These are phyloP conservation scores for Penicillium aurantiogriseum DNA, from an alignment of 2,329 filamentous ascomycete species.

Conservation along the genomic window DNA sequence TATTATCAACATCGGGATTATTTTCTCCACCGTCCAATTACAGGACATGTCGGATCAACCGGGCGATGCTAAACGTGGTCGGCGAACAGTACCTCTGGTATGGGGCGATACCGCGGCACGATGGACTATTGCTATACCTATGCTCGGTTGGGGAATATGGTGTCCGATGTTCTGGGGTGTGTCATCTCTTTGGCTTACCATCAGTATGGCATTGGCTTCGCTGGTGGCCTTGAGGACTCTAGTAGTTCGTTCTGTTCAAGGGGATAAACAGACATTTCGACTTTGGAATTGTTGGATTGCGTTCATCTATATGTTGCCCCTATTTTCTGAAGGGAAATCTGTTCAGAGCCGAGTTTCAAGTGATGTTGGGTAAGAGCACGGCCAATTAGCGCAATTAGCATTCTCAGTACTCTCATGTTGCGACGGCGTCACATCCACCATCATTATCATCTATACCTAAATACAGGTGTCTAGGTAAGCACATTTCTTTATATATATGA, in stretches of 20 bases:
- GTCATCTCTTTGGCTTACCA: background rate
- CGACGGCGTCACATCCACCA: background rate
- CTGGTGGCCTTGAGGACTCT: background rate
- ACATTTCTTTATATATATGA: background rate
- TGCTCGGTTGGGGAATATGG: background rate
- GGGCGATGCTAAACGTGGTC: slow-evolving; percentile 26
- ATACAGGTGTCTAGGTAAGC: background rate
- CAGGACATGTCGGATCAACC: slow-evolving; percentile 40
- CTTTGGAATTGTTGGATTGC: slow-evolving; percentile 15
- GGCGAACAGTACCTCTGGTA: slow-evolving; percentile 17
- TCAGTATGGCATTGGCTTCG: background rate
- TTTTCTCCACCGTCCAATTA: slow-evolving; percentile 39
- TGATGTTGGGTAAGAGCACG: too few species aligned
- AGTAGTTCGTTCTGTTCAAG: background rate
- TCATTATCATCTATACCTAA: background rate
- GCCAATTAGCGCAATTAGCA: background rate
- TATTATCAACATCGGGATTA: slow-evolving; percentile 19
- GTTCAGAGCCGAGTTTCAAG: too few species aligned
- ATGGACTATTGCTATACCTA: slow-evolving; percentile 4
- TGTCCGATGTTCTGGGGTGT: background rate
- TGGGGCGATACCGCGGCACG: slow-evolving; percentile 8
- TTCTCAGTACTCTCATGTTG: background rate
- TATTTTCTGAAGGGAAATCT: background rate
- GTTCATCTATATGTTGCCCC: slow-evolving; percentile 2
- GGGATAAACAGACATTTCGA: slow-evolving; percentile 8